Percentiles rank a stretch among this genome's conserved stretches.
phyloP scores from a whole-genome alignment of 2,329 filamentous ascomycete species.

The Tympanopsis confertula region DNA sequence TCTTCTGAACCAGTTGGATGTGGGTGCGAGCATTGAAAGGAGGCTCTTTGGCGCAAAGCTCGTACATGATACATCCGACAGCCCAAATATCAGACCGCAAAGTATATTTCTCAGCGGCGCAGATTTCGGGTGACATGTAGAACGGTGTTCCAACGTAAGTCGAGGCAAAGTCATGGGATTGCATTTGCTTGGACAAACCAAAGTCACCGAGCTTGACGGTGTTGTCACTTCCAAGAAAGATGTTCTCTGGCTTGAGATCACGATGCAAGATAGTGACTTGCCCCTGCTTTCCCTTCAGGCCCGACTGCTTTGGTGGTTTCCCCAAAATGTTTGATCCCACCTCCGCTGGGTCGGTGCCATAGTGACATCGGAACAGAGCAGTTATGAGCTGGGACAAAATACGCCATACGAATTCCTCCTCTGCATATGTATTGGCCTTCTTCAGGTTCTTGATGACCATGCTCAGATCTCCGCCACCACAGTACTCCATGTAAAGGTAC shows the following conservation, averaged over 20 bases:
- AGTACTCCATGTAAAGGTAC: constrained; percentile 99
- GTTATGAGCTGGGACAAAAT: constrained; percentile 87
- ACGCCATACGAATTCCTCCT: constrained; percentile 94
- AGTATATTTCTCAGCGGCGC: constrained; percentile 85
- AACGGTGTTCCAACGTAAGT: constrained; percentile 98
- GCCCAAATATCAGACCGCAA: constrained; percentile 97
- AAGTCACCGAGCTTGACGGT: constrained; percentile 97
- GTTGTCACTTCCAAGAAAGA: constrained; percentile 86
- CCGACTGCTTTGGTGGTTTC: constrained; percentile 42
- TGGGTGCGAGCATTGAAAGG: constrained; percentile 96
- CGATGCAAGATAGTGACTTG: constrained; percentile 77
- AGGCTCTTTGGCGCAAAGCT: constrained; percentile 81
- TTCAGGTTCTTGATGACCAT: constrained; percentile 78
- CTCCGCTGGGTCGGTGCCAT: constrained; percentile 78
- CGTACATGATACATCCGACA: constrained; percentile 94
- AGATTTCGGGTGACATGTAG: constrained; percentile 99
- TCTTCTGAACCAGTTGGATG: constrained; percentile 87
- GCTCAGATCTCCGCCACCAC: constrained; percentile 88
- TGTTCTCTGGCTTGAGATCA: constrained; percentile 89
- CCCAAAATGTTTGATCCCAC: constrained; percentile 63
- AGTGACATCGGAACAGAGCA: constrained; percentile 89
- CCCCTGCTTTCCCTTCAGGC: constrained; percentile 46
- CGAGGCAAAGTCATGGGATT: constrained; percentile 91
- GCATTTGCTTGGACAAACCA: constrained; percentile 90
- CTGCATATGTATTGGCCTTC: constrained; percentile 70